Conservation (phyloP, 2,329 filamentous ascomycete genomes). For the Cordyceps javanica region DNA sequence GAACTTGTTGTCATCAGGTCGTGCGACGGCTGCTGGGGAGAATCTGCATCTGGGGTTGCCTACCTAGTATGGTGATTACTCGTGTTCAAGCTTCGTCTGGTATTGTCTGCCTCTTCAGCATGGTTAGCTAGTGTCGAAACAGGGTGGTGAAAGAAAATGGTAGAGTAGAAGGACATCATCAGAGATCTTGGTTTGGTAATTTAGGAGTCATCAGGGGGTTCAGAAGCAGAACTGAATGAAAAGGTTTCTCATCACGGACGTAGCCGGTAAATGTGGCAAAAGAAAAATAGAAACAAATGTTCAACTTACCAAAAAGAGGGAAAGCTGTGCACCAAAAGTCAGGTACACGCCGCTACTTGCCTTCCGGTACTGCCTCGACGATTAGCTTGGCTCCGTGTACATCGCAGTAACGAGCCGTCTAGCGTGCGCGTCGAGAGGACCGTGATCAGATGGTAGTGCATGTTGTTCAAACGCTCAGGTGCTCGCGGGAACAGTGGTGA, state of each 20-base stretch:
- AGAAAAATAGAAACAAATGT: not conserved
- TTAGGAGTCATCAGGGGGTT: slow-evolving; percentile 58
- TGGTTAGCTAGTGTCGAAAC: not conserved
- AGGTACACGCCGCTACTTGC: not conserved
- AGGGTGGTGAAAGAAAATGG: not conserved
- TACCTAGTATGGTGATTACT: slow-evolving; percentile 1
- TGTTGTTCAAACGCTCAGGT: slow-evolving; percentile 61
- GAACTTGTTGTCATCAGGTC: slow-evolving; percentile 46
- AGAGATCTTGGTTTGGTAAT: slow-evolving; percentile 61
- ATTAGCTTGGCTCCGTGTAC: not conserved
- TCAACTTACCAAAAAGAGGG: slow-evolving; percentile 2
- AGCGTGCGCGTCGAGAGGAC: slow-evolving; percentile 4
- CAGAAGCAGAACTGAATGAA: slow-evolving; percentile 72
- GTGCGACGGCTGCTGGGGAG: not conserved
- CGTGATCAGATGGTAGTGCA: slow-evolving; percentile 67
- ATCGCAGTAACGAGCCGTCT: not conserved
- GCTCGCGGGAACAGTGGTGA: slow-evolving; percentile 56
- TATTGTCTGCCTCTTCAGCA: not conserved
- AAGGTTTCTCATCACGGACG: slow-evolving; percentile 58
- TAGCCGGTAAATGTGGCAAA: not conserved
- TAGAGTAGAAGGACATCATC: slow-evolving; percentile 28
- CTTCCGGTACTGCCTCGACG: not conserved
- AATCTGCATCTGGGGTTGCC: not conserved
- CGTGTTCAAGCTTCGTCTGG: not conserved
- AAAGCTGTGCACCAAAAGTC: not conserved